Percentiles rank a stretch among this genome's conserved stretches.
These are phyloP conservation scores for Suillus ampliporus DNA, from an alignment of 768 basidiomycete species.

Conservation along the genomic window DNA sequence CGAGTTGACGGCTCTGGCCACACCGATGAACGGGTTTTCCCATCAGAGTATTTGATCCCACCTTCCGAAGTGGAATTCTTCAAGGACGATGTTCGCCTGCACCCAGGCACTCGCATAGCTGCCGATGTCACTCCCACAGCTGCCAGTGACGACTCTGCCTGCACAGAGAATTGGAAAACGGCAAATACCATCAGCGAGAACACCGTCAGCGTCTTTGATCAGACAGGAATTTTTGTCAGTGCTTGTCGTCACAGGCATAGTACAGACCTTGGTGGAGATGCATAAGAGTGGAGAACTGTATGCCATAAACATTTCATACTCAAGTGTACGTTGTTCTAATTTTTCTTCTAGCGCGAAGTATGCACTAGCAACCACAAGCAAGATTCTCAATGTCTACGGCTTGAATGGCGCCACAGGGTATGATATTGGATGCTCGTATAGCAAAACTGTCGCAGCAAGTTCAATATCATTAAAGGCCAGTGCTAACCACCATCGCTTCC, in stretches of 20 bases:
- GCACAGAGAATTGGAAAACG: conserved; percentile 42
- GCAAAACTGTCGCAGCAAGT: conserved; percentile 19
- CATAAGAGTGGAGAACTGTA: conserved; percentile 43
- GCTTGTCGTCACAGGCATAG: conserved; percentile 42
- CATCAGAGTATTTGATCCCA: conserved; percentile 34
- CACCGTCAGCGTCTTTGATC: conserved; percentile 42
- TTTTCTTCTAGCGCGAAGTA: conserved; percentile 5
- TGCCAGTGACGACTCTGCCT: conserved; percentile 12
- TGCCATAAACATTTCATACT: conserved; percentile 18
- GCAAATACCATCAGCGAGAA: conserved; percentile 33
- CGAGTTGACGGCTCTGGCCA: conserved; percentile 28
- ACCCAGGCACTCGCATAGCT: conserved; percentile 1
- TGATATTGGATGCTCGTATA: conserved; percentile 36
- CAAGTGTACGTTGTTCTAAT: conserved; percentile 5
- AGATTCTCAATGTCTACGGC: conserved; percentile 28
- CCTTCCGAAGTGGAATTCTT: conserved; percentile 33
- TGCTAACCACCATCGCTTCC: conserved; percentile 8
- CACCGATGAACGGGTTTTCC: conserved; percentile 25
- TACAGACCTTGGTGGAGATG: conserved; percentile 41
- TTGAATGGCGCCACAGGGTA: conserved; percentile 22
- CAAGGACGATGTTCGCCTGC: conserved; percentile 19
- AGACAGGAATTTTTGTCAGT: conserved; percentile 44
- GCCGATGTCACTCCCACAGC: neutral
- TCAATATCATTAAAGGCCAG: conserved; percentile 20
- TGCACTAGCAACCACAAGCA: conserved; percentile 20